Conservation (phyloP, 169 alveolate species). For the Cryptosporidium sp. region DNA sequence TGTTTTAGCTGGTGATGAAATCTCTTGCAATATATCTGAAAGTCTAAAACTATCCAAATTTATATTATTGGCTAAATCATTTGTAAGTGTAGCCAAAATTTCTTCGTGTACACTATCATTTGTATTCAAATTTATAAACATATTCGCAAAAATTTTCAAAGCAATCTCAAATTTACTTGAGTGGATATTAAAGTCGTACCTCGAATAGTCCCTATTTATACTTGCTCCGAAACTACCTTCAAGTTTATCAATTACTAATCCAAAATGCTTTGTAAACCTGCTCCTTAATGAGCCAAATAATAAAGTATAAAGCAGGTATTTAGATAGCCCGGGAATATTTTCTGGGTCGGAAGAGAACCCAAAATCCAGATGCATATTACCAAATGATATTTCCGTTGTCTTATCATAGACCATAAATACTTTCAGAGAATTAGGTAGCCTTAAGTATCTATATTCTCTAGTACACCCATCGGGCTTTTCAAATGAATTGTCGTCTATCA, state of each 20-base stretch:
- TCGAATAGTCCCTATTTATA: background rate
- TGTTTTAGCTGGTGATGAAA: background rate
- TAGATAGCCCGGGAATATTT: conserved; percentile 28
- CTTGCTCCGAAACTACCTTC: background rate
- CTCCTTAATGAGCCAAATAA: conserved; percentile 10
- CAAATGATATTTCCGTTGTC: background rate
- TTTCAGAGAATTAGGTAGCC: conserved; percentile 19
- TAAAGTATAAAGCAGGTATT: conserved; percentile 36
- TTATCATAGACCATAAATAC: conserved; percentile 48
- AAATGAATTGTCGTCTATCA: conserved; percentile 38
- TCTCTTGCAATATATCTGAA: conserved; percentile 16
- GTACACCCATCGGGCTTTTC: conserved; percentile 23
- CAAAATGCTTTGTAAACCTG: background rate
- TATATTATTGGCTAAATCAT: background rate
- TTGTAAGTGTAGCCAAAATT: background rate
- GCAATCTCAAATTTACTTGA: conserved; percentile 20
- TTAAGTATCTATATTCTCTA: conserved; percentile 36
- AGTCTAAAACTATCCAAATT: conserved; percentile 16
- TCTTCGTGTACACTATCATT: background rate
- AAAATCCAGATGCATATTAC: background rate
- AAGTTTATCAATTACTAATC: background rate
- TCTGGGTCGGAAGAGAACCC: conserved; percentile 56
- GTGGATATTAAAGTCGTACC: background rate
- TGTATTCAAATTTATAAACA: conserved; percentile 19
- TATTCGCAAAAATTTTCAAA: conserved; percentile 19